A percentile compares a stretch with the other conserved stretches of the same genome.
These are phyloP conservation scores for Galium porrigens DNA, from an alignment of 305 asterid genomes.

Conservation along the genomic window DNA sequence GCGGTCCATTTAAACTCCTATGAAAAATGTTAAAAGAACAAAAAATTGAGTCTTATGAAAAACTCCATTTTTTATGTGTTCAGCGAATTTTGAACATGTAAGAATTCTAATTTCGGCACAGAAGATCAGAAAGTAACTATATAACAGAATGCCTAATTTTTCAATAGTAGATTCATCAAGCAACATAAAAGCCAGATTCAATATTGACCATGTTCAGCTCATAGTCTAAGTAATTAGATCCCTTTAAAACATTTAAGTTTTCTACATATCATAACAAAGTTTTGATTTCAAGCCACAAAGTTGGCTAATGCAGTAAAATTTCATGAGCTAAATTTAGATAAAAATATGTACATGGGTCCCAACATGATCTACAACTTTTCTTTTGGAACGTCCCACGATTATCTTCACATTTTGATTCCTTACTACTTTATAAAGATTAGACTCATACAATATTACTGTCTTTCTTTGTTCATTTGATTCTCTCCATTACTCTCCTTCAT, in stretches of 20 bases:
- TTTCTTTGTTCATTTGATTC: too few species aligned
- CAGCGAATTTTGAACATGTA: background rate
- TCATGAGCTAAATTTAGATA: background rate
- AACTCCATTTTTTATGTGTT: background rate
- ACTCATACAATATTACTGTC: background rate
- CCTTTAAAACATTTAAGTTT: background rate
- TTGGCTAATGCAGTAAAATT: background rate
- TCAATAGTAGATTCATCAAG: background rate
- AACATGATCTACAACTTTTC: background rate
- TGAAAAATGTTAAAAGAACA: constrained; percentile 15
- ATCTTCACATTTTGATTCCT: background rate
- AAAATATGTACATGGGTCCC: background rate
- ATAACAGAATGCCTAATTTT: background rate
- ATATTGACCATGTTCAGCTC: background rate
- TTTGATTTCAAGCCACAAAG: background rate
- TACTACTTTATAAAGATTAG: too few species aligned
- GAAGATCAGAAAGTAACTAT: background rate
- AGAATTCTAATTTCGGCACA: background rate
- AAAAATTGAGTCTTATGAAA: background rate
- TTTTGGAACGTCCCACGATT: background rate
- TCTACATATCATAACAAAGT: background rate
- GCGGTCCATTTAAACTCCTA: constrained; percentile 38
- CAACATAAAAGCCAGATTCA: background rate
- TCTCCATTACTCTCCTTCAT: background rate
- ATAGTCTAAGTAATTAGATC: background rate